These are phyloP conservation scores for Agarophyton chilense DNA, from an alignment of 23 red algal species.

Conservation along the genomic window DNA sequence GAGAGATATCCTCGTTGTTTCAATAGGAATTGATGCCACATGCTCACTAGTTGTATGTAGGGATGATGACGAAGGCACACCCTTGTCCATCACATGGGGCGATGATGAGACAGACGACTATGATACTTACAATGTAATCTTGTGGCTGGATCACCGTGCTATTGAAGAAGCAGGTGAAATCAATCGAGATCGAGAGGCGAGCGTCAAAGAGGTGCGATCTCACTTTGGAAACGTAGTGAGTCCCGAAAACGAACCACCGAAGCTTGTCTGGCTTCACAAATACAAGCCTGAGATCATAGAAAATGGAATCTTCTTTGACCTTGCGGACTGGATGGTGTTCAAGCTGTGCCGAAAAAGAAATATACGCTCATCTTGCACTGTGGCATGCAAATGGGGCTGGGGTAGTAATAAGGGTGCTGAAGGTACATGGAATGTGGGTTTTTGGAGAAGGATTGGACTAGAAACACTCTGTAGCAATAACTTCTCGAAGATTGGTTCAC, in stretches of 20 bases:
- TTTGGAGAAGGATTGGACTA: conserved; percentile 69
- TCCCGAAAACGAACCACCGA: conserved; percentile 86
- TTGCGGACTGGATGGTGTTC: conserved; percentile 78
- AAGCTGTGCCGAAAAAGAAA: neutral
- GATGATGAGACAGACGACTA: conserved; percentile 18
- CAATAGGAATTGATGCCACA: conserved; percentile 69
- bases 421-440: conserved; percentile 55
- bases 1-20: conserved; percentile 14
- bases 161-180: conserved; percentile 68
- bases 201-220: conserved; percentile 7
- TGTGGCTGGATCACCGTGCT: conserved; percentile 90
- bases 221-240: conserved; percentile 66
- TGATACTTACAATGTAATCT: conserved; percentile 62
- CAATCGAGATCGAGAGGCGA: conserved; percentile 5
- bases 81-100: neutral
- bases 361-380: conserved; percentile 68
- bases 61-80: conserved; percentile 9
- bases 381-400: conserved; percentile 85
- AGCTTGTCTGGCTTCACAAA: conserved; percentile 68
- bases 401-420: conserved; percentile 21
- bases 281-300: conserved; percentile 45
- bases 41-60: conserved; percentile 66
- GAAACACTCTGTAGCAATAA: neutral
- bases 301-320: conserved; percentile 71
- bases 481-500: conserved; percentile 44